A percentile compares a stretch with the other conserved stretches of the same genome.
phyloP scores from a whole-genome alignment of 805 yeast species.

The Vanderwaltozyma tropicalis region DNA sequence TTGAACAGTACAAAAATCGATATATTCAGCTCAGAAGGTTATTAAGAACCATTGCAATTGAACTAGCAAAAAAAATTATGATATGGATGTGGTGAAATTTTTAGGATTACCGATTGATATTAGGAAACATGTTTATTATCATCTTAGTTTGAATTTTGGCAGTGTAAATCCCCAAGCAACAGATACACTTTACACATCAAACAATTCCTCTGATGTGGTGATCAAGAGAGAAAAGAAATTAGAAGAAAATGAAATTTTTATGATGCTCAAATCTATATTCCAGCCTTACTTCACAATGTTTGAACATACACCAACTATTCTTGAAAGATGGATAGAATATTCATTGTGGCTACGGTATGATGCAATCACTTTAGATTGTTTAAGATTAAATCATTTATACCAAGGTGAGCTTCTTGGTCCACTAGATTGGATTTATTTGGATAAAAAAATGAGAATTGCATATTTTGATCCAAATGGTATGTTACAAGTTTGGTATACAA shows the following conservation, averaged over 20 bases:
- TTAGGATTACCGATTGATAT: constrained; percentile 19
- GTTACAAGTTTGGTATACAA: constrained; percentile 23
- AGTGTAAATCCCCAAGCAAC: not conserved
- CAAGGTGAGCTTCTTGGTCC: constrained; percentile 15
- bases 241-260: constrained; percentile 1
- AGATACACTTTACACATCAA: not conserved
- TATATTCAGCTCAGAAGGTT: no score
- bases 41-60: no score
- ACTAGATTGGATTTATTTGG: constrained; percentile 18
- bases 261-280: constrained; percentile 9
- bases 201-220: not conserved
- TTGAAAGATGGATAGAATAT: constrained; percentile 18
- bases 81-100: constrained; percentile 8
- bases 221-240: not conserved
- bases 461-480: constrained; percentile 16
- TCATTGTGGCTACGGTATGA: constrained; percentile 23
- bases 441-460: constrained; percentile 11
- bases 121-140: constrained; percentile 17
- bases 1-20: no score
- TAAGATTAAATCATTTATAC: constrained; percentile 18
- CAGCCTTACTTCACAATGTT: constrained; percentile 17
- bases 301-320: constrained; percentile 15
- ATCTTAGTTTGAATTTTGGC: constrained; percentile 7
- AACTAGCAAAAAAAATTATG: not conserved
- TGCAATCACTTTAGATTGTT: constrained; percentile 21